phyloP scores from a whole-genome alignment of 805 yeast genomes.

The Metschnikowia baotianmanensis region DNA sequence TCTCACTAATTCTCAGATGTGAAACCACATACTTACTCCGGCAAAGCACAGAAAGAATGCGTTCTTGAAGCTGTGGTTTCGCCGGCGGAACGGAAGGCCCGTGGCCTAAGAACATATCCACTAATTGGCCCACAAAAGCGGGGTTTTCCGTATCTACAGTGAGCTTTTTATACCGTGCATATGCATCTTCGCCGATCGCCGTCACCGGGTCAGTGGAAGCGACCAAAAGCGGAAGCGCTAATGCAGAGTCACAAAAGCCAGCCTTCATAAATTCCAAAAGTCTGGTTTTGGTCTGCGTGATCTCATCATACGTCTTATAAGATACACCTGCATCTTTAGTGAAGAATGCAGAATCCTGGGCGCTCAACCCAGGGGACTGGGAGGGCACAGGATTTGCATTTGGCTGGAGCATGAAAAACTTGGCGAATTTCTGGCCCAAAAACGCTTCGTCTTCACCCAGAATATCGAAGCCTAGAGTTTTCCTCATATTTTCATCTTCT shows the following conservation, averaged over 20 bases:
- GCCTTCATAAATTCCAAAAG: slow-evolving; percentile 39
- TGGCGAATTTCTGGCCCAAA: slow-evolving; percentile 47
- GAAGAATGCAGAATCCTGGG: slow-evolving; percentile 56
- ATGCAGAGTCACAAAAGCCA: slow-evolving; percentile 37
- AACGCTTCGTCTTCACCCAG: slow-evolving; percentile 41
- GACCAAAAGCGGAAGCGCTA: slow-evolving; percentile 52
- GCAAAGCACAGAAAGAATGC: slow-evolving; percentile 47
- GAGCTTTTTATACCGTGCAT: slow-evolving; percentile 49
- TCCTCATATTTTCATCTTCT: slow-evolving; percentile 37
- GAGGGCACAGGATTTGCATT: slow-evolving; percentile 23
- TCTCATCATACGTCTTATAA: slow-evolving; percentile 46
- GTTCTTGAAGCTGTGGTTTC: slow-evolving; percentile 51
- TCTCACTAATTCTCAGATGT: slow-evolving; percentile 39
- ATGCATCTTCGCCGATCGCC: slow-evolving; percentile 53
- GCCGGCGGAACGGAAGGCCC: slow-evolving; percentile 48
- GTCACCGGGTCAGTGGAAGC: slow-evolving; percentile 64
- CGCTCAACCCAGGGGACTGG: slow-evolving; percentile 62
- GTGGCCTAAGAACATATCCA: slow-evolving; percentile 52
- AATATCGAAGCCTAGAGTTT: slow-evolving; percentile 35
- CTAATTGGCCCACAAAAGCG: slow-evolving; percentile 42
- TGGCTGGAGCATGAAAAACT: slow-evolving; percentile 58
- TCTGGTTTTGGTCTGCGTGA: slow-evolving; percentile 31
- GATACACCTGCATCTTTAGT: slow-evolving; percentile 67
- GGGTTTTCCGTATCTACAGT: slow-evolving; percentile 51
- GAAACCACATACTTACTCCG: slow-evolving; percentile 52